These are phyloP conservation scores for Macaranga tanarius DNA, from an alignment of 441 rosid genomes.

Conservation along the genomic window DNA sequence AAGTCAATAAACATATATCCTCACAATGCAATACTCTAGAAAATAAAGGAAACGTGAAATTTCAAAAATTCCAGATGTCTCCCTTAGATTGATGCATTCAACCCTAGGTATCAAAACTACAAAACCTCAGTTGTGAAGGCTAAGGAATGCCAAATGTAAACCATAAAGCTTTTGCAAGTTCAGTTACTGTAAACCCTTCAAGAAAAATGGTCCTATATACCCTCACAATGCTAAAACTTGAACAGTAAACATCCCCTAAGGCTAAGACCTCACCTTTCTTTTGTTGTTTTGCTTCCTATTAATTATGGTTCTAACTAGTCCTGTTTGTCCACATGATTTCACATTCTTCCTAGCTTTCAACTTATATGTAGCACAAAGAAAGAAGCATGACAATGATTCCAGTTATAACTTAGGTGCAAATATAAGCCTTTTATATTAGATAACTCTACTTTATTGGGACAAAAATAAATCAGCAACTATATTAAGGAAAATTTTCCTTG, in stretches of 20 bases:
- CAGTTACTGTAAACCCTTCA: neutral
- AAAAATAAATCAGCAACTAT: neutral
- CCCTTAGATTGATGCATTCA: neutral
- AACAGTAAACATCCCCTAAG: neutral
- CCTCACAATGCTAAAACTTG: neutral
- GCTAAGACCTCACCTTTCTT: neutral
- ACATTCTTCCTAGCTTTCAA: neutral
- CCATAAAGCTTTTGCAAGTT: neutral
- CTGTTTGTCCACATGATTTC: neutral
- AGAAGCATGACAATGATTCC: neutral
- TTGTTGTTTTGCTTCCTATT: neutral
- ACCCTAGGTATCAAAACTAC: neutral
- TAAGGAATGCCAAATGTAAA: slow-evolving; percentile 2
- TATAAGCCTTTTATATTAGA: neutral
- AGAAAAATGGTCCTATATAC: too few relatives aligned
- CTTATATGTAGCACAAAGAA: neutral
- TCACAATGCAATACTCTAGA: neutral
- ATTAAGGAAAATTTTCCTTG: neutral
- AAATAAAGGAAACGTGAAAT: neutral
- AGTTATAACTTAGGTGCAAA: neutral
- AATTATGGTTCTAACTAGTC: neutral
- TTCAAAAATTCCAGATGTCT: neutral
- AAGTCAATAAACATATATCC: neutral
- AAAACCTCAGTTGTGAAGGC: neutral
- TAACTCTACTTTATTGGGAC: neutral